Conservation (phyloP, 2,329 filamentous ascomycete genomes). For the Aaosphaeria arxii region DNA sequence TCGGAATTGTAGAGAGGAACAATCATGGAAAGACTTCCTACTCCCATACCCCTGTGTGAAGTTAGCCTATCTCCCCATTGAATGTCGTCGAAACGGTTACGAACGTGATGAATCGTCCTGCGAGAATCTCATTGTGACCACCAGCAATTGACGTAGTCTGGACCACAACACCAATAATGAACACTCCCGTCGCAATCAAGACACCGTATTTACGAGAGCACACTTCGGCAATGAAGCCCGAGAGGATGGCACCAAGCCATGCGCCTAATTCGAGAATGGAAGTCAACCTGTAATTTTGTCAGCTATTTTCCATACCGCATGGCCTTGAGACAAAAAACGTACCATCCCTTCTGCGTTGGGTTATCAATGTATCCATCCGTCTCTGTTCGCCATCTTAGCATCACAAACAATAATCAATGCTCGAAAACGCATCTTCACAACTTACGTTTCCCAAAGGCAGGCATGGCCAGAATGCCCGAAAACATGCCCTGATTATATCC, state of each 20-base stretch:
- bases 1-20: slow-evolving; percentile 49
- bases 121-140: slow-evolving; percentile 44
- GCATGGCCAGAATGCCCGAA: slow-evolving; percentile 61
- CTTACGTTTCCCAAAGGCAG: slow-evolving; percentile 42
- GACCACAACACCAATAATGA: slow-evolving; percentile 37
- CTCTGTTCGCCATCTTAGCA: neutral
- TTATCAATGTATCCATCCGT: neutral
- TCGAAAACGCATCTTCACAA: neutral
- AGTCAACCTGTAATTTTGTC: slow-evolving; percentile 38
- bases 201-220: slow-evolving; percentile 53
- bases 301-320: too few species aligned
- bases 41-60: slow-evolving; percentile 41
- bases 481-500: slow-evolving; percentile 78
- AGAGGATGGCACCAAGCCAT: slow-evolving; percentile 47
- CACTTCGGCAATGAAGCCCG: slow-evolving; percentile 49
- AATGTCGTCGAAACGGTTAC: neutral
- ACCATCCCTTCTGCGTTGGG: neutral
- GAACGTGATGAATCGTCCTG: slow-evolving; percentile 47
- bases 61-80: neutral
- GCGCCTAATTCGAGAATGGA: slow-evolving; percentile 52
- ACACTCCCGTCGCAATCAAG: slow-evolving; percentile 49
- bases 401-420: too few species aligned
- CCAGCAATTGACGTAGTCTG: slow-evolving; percentile 40
- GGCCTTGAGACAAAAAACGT: too few species aligned
- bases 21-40: slow-evolving; percentile 47